These are phyloP conservation scores for Neopestalotiopsis clavispora DNA, from an alignment of 2,329 filamentous ascomycete species.

Conservation along the genomic window DNA sequence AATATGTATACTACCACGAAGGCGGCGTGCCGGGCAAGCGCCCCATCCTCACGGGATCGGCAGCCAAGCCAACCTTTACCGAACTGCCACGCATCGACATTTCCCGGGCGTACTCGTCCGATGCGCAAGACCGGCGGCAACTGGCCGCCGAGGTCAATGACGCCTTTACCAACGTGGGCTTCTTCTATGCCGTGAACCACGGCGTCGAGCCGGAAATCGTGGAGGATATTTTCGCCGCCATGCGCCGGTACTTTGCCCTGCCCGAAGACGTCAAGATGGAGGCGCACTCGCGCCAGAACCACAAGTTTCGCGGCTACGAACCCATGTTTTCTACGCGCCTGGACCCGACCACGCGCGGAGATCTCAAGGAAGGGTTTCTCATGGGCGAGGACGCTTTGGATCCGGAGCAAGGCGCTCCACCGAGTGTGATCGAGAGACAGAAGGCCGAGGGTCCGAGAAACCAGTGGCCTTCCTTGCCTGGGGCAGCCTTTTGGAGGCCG, in stretches of 20 bases:
- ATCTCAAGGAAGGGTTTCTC: slow-evolving; percentile 20
- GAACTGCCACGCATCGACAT: slow-evolving; percentile 15
- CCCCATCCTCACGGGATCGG: slow-evolving; percentile 10
- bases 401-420: slow-evolving; percentile 14
- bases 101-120: slow-evolving; percentile 9
- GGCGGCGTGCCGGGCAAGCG: slow-evolving; percentile 16
- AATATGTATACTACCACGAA: slow-evolving; percentile 18
- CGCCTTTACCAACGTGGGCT: slow-evolving; percentile 15
- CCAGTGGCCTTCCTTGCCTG: slow-evolving; percentile 16
- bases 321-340: slow-evolving; percentile 20
- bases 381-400: slow-evolving; percentile 20
- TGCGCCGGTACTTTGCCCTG: slow-evolving; percentile 15
- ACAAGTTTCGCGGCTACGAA: slow-evolving; percentile 19
- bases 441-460: slow-evolving; percentile 12
- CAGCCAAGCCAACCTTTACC: slow-evolving; percentile 17
- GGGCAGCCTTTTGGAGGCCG: slow-evolving; percentile 14
- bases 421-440: slow-evolving; percentile 6
- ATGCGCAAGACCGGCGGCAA: not conserved
- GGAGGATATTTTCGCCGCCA: slow-evolving; percentile 14
- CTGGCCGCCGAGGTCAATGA: slow-evolving; percentile 12
- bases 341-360: slow-evolving; percentile 18
- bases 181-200: slow-evolving; percentile 20
- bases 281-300: slow-evolving; percentile 18
- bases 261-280: slow-evolving; percentile 16
- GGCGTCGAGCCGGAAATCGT: not conserved